Evolutionary conservation across 345 rosid genomes (phyloP), one percentile per base, ranked within the genome.

Genomic region (Gossypium herbaceum): DNA sequence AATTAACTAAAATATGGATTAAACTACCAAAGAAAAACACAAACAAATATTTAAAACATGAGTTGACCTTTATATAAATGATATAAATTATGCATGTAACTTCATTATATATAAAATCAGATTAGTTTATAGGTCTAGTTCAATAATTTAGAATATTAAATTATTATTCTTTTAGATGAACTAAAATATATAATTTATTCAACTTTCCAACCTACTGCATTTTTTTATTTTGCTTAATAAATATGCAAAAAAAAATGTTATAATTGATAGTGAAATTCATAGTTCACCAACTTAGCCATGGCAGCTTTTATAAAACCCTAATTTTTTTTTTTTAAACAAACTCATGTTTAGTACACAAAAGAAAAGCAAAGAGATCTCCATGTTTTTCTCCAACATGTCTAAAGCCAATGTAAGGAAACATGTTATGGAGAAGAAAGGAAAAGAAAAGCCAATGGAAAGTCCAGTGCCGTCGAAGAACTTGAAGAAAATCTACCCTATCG

Each of bases 401-500:
- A 87, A 60, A 79, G 72, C 60, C 15, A 78, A 12, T 73, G 73
- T 47, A 25, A 79, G 88, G 47, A 87, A 78, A 60, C 79, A 81
- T 50, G 13, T 86, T 68, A 15, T 81, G 77, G 90, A 88, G 82
- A 87, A 82, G 76, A 84, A 71, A 61, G 84, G 82, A 44, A 76
- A 79, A 73, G 73, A 85, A 80, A 83, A 72, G 68, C 72, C 83
- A 25, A 73, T 67, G 76, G 90, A 85, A 22, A 85, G 82, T 73
- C 12, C 20, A 0, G 78, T 89, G 20, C 72, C 90, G 64, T 74
- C 87, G 11, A 95, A 88, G 71, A 90, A 91, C 84, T 73, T 95
- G 47, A 95, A 92, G 85, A 95, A 88, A 75, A 83, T 93, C 12
- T 95, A 91, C 71, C 98, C 99, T 3, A 82, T 92, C 57, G 87